phyloP scores from a whole-genome alignment of 208 protist genomes.

The Tritrichomonas musculus region DNA sequence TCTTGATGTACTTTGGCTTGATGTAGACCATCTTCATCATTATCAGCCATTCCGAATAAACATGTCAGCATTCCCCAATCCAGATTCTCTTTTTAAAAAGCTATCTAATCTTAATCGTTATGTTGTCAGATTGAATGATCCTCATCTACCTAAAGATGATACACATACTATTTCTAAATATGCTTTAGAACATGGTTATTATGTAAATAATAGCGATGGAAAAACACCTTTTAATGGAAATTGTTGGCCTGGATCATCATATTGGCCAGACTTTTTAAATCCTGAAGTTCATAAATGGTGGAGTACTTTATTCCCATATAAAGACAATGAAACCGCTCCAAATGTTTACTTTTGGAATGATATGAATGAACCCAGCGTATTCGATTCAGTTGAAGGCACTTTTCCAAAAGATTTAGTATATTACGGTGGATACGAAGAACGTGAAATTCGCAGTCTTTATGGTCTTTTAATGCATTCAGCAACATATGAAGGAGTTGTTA shows the following conservation, averaged over 20 bases:
- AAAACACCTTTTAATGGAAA: constrained; percentile 71
- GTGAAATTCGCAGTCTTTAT: constrained; percentile 94
- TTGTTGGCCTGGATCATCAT: constrained; percentile 88
- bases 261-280: constrained; percentile 82
- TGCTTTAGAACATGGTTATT: not conserved
- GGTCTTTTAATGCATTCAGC: constrained; percentile 64
- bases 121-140: not conserved
- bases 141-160: constrained; percentile 35
- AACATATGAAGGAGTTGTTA: constrained; percentile 64
- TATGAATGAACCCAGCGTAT: constrained; percentile 97
- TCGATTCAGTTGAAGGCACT: constrained; percentile 70
- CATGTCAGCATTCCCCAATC: not conserved
- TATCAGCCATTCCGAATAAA: not conserved
- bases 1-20: constrained; percentile 92
- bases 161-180: not conserved
- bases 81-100: not conserved
- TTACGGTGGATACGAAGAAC: constrained; percentile 69
- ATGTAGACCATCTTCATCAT: constrained; percentile 95
- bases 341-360: constrained; percentile 94
- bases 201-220: not conserved
- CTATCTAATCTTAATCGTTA: not conserved
- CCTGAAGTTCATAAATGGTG: constrained; percentile 61
- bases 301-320: constrained; percentile 34
- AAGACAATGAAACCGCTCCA: constrained; percentile 56
- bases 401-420: constrained; percentile 68